Percentiles rank a stretch among this genome's conserved stretches.
Evolutionary conservation across 768 basidiomycete genomes (phyloP).

Genomic region (Auriscalpium vulgare): DNA sequence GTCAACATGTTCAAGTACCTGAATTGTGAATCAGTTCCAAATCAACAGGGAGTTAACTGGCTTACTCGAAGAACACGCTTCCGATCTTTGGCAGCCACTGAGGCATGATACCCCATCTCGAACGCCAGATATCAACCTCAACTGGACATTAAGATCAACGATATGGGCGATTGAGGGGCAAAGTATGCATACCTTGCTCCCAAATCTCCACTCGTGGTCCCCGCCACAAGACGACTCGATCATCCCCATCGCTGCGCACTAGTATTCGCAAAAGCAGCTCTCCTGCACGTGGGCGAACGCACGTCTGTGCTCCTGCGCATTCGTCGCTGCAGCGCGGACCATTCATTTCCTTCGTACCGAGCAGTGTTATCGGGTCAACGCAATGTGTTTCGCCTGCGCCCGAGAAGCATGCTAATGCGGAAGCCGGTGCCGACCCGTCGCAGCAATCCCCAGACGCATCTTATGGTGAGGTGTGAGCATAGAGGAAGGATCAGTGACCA

Average conservation of each 20-base stretch:
- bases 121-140: conserved; percentile 38
- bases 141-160: conserved; percentile 31
- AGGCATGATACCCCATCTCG: conserved; percentile 35
- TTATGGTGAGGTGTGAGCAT: background rate
- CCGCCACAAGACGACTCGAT: conserved; percentile 58
- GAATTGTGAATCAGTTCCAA: background rate
- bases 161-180: background rate
- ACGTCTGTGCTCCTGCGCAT: conserved; percentile 35
- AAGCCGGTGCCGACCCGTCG: too few relatives aligned
- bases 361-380: conserved; percentile 48
- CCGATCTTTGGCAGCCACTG: conserved; percentile 30
- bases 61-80: conserved; percentile 48
- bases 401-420: background rate
- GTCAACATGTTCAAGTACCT: conserved; percentile 61
- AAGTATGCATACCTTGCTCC: conserved; percentile 45
- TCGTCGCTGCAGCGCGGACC: conserved; percentile 34
- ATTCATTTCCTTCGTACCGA: conserved; percentile 20
- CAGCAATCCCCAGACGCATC: too few relatives aligned
- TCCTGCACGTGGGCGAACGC: conserved; percentile 43
- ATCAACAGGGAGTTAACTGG: conserved; percentile 5
- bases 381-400: conserved; percentile 31
- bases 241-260: conserved; percentile 21
- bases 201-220: conserved; percentile 60
- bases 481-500: conserved; percentile 10
- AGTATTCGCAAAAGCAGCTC: conserved; percentile 52